Base-by-base conservation (phyloP, 2,329 filamentous ascomycete genomes). In the Nemania sp. region DNA sequence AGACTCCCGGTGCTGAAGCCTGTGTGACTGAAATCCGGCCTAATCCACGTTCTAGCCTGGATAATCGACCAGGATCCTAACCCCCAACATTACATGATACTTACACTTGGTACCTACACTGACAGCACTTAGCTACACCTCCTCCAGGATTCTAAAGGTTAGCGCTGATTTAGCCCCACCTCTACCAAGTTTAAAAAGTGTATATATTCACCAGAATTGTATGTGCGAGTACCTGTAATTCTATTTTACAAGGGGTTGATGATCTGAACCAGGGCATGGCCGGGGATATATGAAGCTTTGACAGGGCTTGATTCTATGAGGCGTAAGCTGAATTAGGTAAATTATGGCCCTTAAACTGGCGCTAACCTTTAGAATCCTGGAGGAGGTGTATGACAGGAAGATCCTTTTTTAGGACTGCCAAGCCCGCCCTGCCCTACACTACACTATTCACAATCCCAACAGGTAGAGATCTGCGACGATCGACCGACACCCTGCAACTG, bases 401-500 rank as follows among this genome's bases (percentile, higher is more conserved):
- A 48, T 53, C 48, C 50, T 46, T 29, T n/a, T 46, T 42, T 52
- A 32, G 46, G 35, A 9, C 39, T 48, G 56, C 55, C 60, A 59
- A 57, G 53, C 21, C 20, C 37, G 60, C 60, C 45, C 53, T 50
- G 21, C 45, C 12, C 25, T 12, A 45, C 42, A 45, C 42, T 48
- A 48, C 21, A 32, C 45, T 10, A 63, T 29, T 60, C 35, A 57
- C 21, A 18, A 20, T n/a, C 60, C 60, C 20, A 60, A 60, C 34
- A 47, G 29, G 57, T 53, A 54, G 45, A 60, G 60, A 63, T 63
- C 60, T 55, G 49, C 60, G 52, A 63, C 53, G 60, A 63, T 63
- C 60, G 54, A 11, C 53, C 37, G 49, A 52, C 47, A 32, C 20
- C 53, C 11, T 54, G 60, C 57, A 60, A 53, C 60, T 43, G 47